phyloP scores from a whole-genome alignment of 1,139 yeast genomes.

The Zygoascus meyerae region DNA sequence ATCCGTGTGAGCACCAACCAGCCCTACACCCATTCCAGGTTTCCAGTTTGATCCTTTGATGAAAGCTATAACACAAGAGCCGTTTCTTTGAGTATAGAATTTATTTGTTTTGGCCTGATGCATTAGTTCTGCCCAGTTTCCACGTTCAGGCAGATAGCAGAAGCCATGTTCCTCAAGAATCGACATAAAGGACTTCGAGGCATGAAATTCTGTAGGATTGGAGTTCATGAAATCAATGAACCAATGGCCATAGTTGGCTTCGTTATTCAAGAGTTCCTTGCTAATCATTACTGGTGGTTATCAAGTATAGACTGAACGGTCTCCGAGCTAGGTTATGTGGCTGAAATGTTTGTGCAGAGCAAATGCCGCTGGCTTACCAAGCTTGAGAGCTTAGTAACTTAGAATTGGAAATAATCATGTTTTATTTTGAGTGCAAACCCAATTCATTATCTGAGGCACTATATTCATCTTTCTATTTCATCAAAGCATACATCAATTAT shows the following conservation, averaged over 20 bases:
- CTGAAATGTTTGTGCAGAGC: neutral
- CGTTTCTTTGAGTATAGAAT: constrained; percentile 71
- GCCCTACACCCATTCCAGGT: constrained; percentile 73
- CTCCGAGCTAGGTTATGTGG: too few species aligned
- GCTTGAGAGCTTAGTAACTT: too few species aligned
- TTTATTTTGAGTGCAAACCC: too few species aligned
- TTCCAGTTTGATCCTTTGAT: constrained; percentile 57
- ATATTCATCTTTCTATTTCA: too few species aligned
- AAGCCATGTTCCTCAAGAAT: constrained; percentile 33
- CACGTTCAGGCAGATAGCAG: constrained; percentile 62
- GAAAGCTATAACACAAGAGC: constrained; percentile 76
- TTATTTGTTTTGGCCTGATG: constrained; percentile 38
- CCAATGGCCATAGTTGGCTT: constrained; percentile 29
- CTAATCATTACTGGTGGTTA: too few species aligned
- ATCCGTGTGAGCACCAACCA: constrained; percentile 88
- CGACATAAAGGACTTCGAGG: constrained; percentile 51
- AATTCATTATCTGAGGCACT: too few species aligned
- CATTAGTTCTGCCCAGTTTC: constrained; percentile 36
- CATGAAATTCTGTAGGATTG: constrained; percentile 92
- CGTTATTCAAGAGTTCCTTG: neutral
- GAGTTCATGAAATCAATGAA: constrained; percentile 76
- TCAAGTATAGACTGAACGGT: too few species aligned
- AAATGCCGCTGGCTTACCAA: too few species aligned
- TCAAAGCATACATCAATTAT: too few species aligned
- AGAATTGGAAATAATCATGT: too few species aligned